Conservation (phyloP, 106 monocot species). For the Allium fistulosum region DNA sequence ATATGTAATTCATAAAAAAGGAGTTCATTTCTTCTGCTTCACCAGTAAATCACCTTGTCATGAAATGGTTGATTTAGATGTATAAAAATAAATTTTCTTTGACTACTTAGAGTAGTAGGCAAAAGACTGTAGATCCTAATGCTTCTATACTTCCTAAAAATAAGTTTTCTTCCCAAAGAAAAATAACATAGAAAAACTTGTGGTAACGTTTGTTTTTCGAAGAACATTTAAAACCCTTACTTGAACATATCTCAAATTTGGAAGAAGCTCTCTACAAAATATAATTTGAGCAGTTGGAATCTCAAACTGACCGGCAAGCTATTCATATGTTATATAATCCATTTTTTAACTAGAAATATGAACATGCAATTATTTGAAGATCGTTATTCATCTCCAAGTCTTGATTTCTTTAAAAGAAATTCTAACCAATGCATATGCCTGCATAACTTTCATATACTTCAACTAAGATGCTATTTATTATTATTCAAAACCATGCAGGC, state of each 20-base stretch:
- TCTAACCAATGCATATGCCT: too few species aligned
- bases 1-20: conserved; percentile 64
- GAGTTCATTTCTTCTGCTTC: conserved; percentile 90
- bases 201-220: conserved; percentile 3
- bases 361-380: too few species aligned
- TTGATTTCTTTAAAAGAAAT: too few species aligned
- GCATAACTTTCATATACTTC: too few species aligned
- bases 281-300: conserved; percentile 94
- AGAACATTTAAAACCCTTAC: conserved; percentile 75
- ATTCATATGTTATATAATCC: conserved; percentile 34
- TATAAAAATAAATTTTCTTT: conserved; percentile 67
- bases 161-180: too few species aligned
- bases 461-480: too few species aligned
- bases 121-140: conserved; percentile 64
- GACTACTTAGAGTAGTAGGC: conserved; percentile 67
- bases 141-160: too few species aligned
- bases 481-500: too few species aligned
- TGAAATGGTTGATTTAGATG: conserved; percentile 91
- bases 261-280: conserved; percentile 86
- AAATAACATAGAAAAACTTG: neutral
- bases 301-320: conserved; percentile 91
- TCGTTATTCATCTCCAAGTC: too few species aligned
- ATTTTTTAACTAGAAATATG: too few species aligned
- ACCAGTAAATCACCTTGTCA: conserved; percentile 92
- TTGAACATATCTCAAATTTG: conserved; percentile 78